Base-by-base conservation (phyloP, 1,284 basidiomycete genomes). In the Tilletia walkeri region DNA sequence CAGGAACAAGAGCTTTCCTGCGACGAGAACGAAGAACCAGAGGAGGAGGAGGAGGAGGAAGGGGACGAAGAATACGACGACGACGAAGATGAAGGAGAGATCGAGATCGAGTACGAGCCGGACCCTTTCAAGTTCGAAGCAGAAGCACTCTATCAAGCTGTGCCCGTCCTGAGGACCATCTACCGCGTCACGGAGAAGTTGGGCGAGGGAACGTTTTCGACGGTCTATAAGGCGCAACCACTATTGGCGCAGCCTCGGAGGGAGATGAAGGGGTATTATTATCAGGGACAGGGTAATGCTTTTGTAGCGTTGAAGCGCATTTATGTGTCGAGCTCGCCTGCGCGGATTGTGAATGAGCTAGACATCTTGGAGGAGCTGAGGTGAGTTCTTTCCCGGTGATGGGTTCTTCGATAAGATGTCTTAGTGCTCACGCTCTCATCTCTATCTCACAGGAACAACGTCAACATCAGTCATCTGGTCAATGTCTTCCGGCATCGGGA, bases 221-320 rank as follows among this genome's bases (percentile, higher is more conserved):
- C 94, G 9, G 95, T 99, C 10, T 99, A 98, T 88, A 97, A 99
- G 80, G 95, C 95, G 0, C 85, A 95, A 75, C 63, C 63, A 4
- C 20, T n/a, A 30, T 9, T 30, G 24, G 56, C 4, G 18, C 24
- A 30, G 24, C 24, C 24, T 30, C 24, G 24, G 24, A 30, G 16
- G 49, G 41, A 45, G 1, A 14, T 38, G n/a, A 56, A 61, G 48
- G 67, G 66, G 36, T 16, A 30, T 30, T 16, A 30, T 30, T 30
- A 30, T 56, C 53, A 18, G 14, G 53, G 14, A 56, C 16, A 65
- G 2, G 45, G 65, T 45, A 72, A 75, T 14, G 85, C 91, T 18
- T 94, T 91, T 80, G 94, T 99, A 50, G 95, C 95, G 0, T 87
- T 99, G 79, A 99, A 99, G 86, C 89, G 95, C 78, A 98, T 99